Conservation (phyloP, 2,329 filamentous ascomycete species). For the Apiospora rasikravindrae region DNA sequence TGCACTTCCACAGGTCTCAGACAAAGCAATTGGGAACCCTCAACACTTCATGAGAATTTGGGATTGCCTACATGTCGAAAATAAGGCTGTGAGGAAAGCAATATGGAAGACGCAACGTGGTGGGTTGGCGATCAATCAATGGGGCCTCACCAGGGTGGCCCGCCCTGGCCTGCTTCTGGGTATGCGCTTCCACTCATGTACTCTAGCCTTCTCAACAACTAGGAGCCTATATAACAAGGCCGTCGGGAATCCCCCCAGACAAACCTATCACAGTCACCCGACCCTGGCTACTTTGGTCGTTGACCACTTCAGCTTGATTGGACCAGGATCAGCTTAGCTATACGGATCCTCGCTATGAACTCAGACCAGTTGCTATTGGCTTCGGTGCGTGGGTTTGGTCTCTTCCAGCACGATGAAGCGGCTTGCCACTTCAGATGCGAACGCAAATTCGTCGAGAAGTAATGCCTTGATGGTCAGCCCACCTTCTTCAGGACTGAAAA, state of each 20-base stretch:
- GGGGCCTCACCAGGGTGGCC: too few relatives aligned
- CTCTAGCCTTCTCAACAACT: background rate
- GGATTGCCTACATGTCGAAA: too few relatives aligned
- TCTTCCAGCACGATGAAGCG: background rate
- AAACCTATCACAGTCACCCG: background rate
- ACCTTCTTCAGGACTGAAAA: background rate
- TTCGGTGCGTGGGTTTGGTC: slow-evolving; percentile 7
- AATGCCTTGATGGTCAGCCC: background rate
- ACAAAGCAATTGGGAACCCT: background rate
- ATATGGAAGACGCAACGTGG: too few relatives aligned
- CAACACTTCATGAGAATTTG: background rate
- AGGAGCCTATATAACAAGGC: background rate
- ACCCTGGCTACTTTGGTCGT: background rate
- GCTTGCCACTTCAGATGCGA: background rate
- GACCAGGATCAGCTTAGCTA: background rate
- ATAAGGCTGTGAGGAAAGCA: background rate
- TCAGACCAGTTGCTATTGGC: background rate
- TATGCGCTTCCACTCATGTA: background rate
- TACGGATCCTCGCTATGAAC: slow-evolving; percentile 11
- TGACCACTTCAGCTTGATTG: background rate
- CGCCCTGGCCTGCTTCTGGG: too few relatives aligned
- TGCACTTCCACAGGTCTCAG: background rate
- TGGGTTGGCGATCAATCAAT: too few relatives aligned
- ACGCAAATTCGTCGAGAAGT: background rate
- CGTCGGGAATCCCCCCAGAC: background rate